A percentile compares a stretch with the other conserved stretches of the same genome.
Evolutionary conservation across 148 eudicot genomes (phyloP).

Genomic region (Pouteria glomerata): DNA sequence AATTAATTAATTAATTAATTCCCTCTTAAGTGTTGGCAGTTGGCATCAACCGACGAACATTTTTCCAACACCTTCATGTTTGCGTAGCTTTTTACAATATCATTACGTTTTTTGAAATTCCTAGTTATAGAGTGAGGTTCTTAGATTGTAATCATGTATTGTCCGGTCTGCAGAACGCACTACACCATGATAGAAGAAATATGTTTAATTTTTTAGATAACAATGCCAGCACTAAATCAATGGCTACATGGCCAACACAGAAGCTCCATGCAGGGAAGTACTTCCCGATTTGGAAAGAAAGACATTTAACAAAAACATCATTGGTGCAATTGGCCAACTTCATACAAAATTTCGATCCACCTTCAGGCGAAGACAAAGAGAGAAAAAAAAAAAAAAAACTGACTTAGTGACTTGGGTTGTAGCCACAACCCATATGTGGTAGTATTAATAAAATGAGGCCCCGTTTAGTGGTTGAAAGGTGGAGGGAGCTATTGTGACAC

Average conservation of each 20-base stretch:
- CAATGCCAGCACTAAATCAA: slow-evolving; percentile 4
- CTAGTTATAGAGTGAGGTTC: slow-evolving; percentile 3
- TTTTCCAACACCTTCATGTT: not conserved
- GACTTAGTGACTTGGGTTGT: slow-evolving; percentile 9
- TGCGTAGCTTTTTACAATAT: slow-evolving; percentile 7
- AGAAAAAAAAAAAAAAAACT: not conserved
- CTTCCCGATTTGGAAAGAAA: slow-evolving; percentile 20
- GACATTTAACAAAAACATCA: slow-evolving; percentile 9
- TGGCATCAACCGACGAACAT: not conserved
- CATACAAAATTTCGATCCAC: not conserved
- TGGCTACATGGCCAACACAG: slow-evolving; percentile 14
- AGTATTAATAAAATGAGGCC: too few relatives aligned
- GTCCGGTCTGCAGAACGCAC: slow-evolving; percentile 10
- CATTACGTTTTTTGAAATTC: slow-evolving; percentile 14
- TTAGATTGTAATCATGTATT: slow-evolving; percentile 25
- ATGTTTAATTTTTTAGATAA: not conserved
- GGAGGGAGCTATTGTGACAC: too few relatives aligned
- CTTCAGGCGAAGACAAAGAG: not conserved
- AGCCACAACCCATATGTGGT: slow-evolving; percentile 18
- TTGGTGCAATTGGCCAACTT: slow-evolving; percentile 8
- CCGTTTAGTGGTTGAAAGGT: too few relatives aligned
- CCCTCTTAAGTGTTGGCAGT: not conserved
- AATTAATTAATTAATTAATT: too few relatives aligned
- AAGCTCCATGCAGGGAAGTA: not conserved
- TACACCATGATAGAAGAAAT: not conserved